Base-by-base conservation (phyloP, 805 yeast genomes). In the Diddensiella caesifluorescens region DNA sequence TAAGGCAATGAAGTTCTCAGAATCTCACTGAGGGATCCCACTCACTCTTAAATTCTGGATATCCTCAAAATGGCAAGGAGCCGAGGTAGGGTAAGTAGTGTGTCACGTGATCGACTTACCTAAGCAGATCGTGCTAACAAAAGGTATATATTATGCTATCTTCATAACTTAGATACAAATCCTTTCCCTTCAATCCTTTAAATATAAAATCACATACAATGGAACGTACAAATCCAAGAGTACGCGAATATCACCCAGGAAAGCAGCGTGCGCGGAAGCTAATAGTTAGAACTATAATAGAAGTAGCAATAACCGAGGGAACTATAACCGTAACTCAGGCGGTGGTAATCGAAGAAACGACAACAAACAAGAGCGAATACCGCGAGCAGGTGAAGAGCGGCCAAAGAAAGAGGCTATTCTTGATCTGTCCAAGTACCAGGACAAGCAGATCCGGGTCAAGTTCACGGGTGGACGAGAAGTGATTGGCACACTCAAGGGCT, bases 391-490 rank as follows among this genome's bases (percentile, higher is more conserved):
- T 32, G 49, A 49, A 47, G 55, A 30, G 22, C 52, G 56, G 33
- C 97, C 97, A 27, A 84, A 83, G 68, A 83, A 87, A 63, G 96
- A 89, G 49, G 94, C 95, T 18, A 85, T 89, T 46, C 69, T 87
- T 42, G 88, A 89, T 60, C 69, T 92, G 46, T 75, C 80, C 48
- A 82, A 78, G 56, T 85, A 83, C 60, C 76, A 77, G 54, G 94
- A 86, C 59, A 71, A 81, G 52, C 62, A 71, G 51, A 77, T 90
- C 30, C 73, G 80, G 53, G 90, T 89, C 41, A 80, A 83, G 54
- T 78, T 92, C 58, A 74, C 80, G 51, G 95, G 95, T 9, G 96
- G 95, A 4, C 77, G 97, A 57, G 79, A 80, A 52, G 78, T 83
- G n/a, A 69, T 70, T 13, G 98, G 98, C 26, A 66, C 68, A 1